These are phyloP conservation scores for Cladosporium cucumerinum DNA, from an alignment of 2,329 filamentous ascomycete genomes.

Conservation along the genomic window DNA sequence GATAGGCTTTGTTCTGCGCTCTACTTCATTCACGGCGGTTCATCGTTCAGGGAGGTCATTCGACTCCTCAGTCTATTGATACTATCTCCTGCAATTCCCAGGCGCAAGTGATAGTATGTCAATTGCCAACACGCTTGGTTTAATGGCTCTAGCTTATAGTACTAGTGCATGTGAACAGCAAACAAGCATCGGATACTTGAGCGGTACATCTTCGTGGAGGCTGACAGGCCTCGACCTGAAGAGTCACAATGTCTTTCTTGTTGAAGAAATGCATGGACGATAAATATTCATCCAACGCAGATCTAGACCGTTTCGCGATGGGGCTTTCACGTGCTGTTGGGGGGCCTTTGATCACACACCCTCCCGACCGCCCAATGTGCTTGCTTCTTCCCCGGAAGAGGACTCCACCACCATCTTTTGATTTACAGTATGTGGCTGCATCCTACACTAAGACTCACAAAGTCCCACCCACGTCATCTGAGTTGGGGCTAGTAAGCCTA, in stretches of 20 bases:
- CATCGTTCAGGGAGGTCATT: neutral
- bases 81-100: neutral
- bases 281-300: neutral
- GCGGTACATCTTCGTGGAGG: neutral
- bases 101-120: no score
- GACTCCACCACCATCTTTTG: neutral
- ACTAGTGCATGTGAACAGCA: neutral
- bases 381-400: neutral
- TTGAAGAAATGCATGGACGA: neutral
- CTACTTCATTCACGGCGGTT: neutral
- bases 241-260: neutral
- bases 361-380: neutral
- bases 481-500: neutral
- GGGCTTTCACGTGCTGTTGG: constrained; percentile 1
- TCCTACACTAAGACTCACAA: constrained; percentile 12
- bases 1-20: neutral
- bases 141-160: neutral
- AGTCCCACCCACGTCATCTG: constrained; percentile 7
- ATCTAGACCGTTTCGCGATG: neutral
- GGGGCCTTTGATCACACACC: neutral
- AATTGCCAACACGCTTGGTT: neutral
- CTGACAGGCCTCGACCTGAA: neutral
- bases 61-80: neutral
- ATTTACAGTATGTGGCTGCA: neutral
- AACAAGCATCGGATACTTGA: neutral